Base-by-base conservation (phyloP, 1,139 yeast genomes). In the Saccharomycopsis crataegensis region DNA sequence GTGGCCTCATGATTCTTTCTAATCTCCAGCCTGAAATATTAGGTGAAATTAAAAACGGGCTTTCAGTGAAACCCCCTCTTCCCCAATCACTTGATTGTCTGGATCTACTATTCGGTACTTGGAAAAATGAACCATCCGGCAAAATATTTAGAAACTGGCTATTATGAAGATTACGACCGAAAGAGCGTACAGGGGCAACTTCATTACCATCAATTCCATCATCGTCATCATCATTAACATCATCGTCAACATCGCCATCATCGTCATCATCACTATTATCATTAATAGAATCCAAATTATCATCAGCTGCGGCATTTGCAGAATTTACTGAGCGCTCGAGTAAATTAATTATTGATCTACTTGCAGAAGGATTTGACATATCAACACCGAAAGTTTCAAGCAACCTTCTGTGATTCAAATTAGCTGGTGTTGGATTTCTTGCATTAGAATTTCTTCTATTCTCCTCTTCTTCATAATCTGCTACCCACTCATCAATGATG, bases 151-250 rank as follows among this genome's bases (percentile, higher is more conserved):
- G 28, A 22, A 22, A 22, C 4, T 22, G 28, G 28, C 28, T 22
- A 22, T 22, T 22, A 22, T 22, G 28, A 22, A 22, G 28, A 22
- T 22, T 22, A 22, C 28, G 28, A 22, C 28, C 28, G 4, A 22
- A 22, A 22, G 28, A 22, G 28, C 28, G 28, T 22, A 22, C 28
- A 22, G 28, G 4, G 28, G 42, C 40, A 41, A 40, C 43, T 9
- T 53, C 43, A 17, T 46, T 40, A 34, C 31, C 48, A 6, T 48
- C 57, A 34, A 65, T 71, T 33, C 66, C 69, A 33, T 67, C 73
- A 38, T 68, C 67, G 42, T 66, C 72, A 12, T 70, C 75, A 16
- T 65, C 43, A 3, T 65, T 69, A 2, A 67, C 66, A n/a, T 65
- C 70, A 43, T 64, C 67, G 9, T 65, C 61, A 8, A 4, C 32